phyloP scores from a whole-genome alignment of 1,284 basidiomycete species.

The Mycosarcoma mackinlayi region DNA sequence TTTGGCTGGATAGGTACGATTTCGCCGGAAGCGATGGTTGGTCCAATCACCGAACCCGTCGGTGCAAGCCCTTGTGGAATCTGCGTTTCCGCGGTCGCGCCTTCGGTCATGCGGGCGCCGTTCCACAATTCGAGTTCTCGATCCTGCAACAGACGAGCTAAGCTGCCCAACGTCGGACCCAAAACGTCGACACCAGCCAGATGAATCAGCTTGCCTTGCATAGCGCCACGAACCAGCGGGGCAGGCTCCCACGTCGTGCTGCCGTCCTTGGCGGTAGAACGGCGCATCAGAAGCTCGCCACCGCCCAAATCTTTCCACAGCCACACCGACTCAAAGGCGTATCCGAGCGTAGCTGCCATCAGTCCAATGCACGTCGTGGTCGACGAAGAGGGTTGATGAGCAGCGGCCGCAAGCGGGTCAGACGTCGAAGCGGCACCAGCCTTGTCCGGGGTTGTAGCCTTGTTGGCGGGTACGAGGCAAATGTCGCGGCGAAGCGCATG shows the following conservation, averaged over 20 bases:
- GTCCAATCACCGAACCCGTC: not conserved
- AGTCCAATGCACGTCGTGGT: slow-evolving; percentile 66
- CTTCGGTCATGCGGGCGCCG: slow-evolving; percentile 56
- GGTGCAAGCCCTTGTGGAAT: not conserved
- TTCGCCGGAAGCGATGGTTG: slow-evolving; percentile 16
- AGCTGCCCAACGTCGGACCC: slow-evolving; percentile 64
- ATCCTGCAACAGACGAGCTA: slow-evolving; percentile 64
- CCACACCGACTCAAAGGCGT: slow-evolving; percentile 67
- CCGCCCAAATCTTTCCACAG: slow-evolving; percentile 69
- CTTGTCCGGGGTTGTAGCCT: slow-evolving; percentile 25
- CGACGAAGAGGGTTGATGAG: slow-evolving; percentile 65
- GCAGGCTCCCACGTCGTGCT: slow-evolving; percentile 66
- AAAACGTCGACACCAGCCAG: slow-evolving; percentile 69
- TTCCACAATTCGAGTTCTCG: slow-evolving; percentile 66
- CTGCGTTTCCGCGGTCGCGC: not conserved
- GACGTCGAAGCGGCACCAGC: slow-evolving; percentile 35
- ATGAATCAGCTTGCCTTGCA: slow-evolving; percentile 67
- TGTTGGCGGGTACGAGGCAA: slow-evolving; percentile 59
- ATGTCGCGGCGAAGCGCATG: slow-evolving; percentile 66
- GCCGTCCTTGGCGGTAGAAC: slow-evolving; percentile 62
- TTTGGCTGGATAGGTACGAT: slow-evolving; percentile 50
- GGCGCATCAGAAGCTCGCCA: slow-evolving; percentile 67
- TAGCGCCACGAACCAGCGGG: slow-evolving; percentile 63
- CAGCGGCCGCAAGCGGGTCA: slow-evolving; percentile 28
- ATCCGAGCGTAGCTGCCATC: slow-evolving; percentile 68